Base-by-base conservation (phyloP, 176 grass and related monocot genomes). In the Carex scoparia region DNA sequence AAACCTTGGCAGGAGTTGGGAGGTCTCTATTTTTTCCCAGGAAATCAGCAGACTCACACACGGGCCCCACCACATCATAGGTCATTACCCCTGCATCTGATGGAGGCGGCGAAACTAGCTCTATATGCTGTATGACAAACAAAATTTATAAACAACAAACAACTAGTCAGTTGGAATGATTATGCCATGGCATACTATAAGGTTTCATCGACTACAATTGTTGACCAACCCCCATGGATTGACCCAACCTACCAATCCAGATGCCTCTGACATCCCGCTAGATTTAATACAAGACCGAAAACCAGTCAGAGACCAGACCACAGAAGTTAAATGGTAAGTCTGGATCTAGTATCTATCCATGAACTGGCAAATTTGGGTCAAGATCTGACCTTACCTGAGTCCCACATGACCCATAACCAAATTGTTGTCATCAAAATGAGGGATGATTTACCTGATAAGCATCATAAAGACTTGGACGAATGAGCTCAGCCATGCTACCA, bases 21-120 rank as follows among this genome's bases (percentile, higher is more conserved):
- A 98, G 91, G 38, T 93, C 91, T 86, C 96, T 90, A 79, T 95
- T 88, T 86, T 98, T 94, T 16, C 93, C 96, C 37, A 98, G 88
- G 70, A 98, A 98, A 89, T 98, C 96, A 42, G 96, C 96, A 58
- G 96, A 98, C 81, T 98, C 96, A n/a, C 95, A 98, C 40, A 98
- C 96, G 35, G 96, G 96, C n/a, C 96, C 96, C 1, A 98, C 96
- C 77, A 98, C 92, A 88, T 95, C 95, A 18, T 89, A 98, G 54
- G 91, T 90, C 61, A 79, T 83, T 73, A 90, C 85, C 68, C 93
- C 83, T 4, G 96, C 77, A 79, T 88, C 88, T 33, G 83, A 73
- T 19, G 81, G 62, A 40, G 91, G 85, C 16, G 94, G 92, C 18
- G 89, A 95, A 51, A 98, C 95, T 30, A 98, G 65, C 70, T 98